Evolutionary conservation across 345 rosid species (phyloP), one percentile per base, ranked within the genome.

Genomic region (Cochlearia excelsa): DNA sequence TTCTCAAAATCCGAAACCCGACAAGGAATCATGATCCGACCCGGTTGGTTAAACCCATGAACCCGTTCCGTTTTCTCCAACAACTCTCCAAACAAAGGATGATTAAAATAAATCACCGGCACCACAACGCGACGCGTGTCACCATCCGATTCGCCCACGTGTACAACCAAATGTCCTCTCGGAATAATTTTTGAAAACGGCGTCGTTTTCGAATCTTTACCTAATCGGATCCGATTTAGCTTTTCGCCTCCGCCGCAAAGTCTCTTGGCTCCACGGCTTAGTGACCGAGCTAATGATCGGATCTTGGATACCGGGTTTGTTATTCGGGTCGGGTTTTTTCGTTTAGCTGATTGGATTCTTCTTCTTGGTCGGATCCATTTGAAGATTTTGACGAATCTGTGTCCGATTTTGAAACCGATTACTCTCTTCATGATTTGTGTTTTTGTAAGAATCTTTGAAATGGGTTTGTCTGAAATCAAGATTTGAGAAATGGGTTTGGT

Each of bases 31-130:
- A 76, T 84, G 63, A 92, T 84, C 75, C 88, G 88, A 37, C 93
- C 87, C 54, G 86, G 77, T 52, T 84, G 87, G 54, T 86, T 54
- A 51, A 75, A 84, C 74, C 96, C 96, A 73, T 84, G 78, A 29
- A 77, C 84, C 73, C 72, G 79, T 82, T 88, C 95, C 51, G 91
- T 63, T 71, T 84, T 82, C 71, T 74, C 79, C 75, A 92, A 61
- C 67, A 86, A 75, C 44, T 84, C 88, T 42, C 82, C 85, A 46
- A 92, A 88, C 66, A 86, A 66, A 5, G 96, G 98, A 57, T 92
- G 95, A 57, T 88, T 88, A 64, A 92, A 80, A 63, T 84, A 86
- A 2, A 88, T 77, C 44, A 86, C 87, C 9, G 98, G 96, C 67
- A 92, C 85, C 51, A 79, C 54, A 6, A 78, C 81, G 3, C 88